These are phyloP conservation scores for Entamoeba invadens DNA, from an alignment of 208 protist species.

Conservation along the genomic window DNA sequence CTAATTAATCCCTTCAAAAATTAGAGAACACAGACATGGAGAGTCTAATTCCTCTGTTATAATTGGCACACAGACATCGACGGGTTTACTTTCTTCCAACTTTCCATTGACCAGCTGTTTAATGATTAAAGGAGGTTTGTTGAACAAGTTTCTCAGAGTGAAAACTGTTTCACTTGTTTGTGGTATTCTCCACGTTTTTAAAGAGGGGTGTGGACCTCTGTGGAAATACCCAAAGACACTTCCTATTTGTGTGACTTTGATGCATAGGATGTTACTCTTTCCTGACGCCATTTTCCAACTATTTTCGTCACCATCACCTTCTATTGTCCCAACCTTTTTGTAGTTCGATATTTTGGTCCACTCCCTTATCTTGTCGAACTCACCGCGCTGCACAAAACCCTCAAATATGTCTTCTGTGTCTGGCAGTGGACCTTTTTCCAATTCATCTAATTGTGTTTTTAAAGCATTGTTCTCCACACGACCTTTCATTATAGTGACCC, in stretches of 20 bases:
- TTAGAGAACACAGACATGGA: neutral
- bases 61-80: neutral
- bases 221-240: neutral
- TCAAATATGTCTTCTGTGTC: neutral
- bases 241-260: neutral
- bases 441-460: neutral
- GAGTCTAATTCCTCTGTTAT: neutral
- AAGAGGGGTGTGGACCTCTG: neutral
- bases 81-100: neutral
- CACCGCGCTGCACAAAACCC: neutral
- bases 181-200: neutral
- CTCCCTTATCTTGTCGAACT: neutral
- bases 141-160: neutral
- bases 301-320: neutral
- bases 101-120: neutral
- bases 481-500: neutral
- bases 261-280: neutral
- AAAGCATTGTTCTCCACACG: neutral
- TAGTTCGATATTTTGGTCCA: neutral
- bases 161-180: neutral
- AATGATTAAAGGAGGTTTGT: neutral
- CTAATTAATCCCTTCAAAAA: neutral
- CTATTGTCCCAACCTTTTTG: neutral
- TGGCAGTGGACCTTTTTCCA: neutral
- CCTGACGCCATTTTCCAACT: neutral